These are phyloP conservation scores for Saccharomycopsis fibuligera DNA, from an alignment of 805 yeast species.

Conservation along the genomic window DNA sequence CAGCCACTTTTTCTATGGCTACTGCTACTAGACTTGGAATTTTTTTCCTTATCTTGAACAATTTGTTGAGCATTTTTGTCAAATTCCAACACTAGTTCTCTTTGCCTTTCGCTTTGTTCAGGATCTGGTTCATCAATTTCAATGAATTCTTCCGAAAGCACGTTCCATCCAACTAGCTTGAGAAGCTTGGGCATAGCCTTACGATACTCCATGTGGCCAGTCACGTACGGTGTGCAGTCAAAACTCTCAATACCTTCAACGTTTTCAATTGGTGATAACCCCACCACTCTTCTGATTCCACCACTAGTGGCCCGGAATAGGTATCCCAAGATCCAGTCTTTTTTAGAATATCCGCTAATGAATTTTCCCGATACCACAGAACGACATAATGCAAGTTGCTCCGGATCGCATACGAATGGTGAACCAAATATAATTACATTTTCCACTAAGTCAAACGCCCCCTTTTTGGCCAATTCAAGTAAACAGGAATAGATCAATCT, in stretches of 20 bases:
- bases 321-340: constrained; percentile 96
- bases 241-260: constrained; percentile 70
- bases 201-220: constrained; percentile 97
- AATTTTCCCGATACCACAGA: constrained; percentile 86
- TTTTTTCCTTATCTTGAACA: constrained; percentile 35
- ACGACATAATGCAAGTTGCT: constrained; percentile 71
- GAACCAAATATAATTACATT: constrained; percentile 84
- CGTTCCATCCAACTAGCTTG: constrained; percentile 66
- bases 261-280: constrained; percentile 68
- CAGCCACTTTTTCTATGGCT: constrained; percentile 35
- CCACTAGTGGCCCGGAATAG: constrained; percentile 93
- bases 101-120: constrained; percentile 73
- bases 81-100: constrained; percentile 76
- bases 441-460: constrained; percentile 84
- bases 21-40: constrained; percentile 27
- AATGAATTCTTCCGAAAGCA: constrained; percentile 81
- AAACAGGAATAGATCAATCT: constrained; percentile 87
- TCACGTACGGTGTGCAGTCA: constrained; percentile 80
- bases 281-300: constrained; percentile 87
- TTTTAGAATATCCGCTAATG: constrained; percentile 83
- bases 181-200: constrained; percentile 83
- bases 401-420: constrained; percentile 74
- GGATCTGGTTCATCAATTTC: constrained; percentile 97
- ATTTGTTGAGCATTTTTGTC: constrained; percentile 73
- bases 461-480: constrained; percentile 74